Conservation (phyloP, 2,329 filamentous ascomycete genomes). For the Alternaria novae-zelandiae region DNA sequence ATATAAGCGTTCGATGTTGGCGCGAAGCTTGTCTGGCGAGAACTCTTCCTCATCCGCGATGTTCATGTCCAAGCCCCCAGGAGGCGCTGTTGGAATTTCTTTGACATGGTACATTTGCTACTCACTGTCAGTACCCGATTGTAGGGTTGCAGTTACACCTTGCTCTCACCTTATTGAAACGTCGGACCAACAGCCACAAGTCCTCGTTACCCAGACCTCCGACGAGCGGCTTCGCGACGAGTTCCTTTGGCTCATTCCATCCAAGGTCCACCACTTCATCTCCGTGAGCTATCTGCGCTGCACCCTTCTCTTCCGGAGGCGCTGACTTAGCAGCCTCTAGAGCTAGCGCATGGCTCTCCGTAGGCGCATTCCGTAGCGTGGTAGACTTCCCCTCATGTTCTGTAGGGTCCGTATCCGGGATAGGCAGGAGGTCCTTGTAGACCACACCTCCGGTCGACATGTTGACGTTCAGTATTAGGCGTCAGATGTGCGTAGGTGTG, state of each 20-base stretch:
- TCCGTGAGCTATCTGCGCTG: slow-evolving; percentile 50
- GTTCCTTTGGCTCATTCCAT: slow-evolving; percentile 68
- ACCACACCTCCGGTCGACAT: slow-evolving; percentile 41
- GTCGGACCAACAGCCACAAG: slow-evolving; percentile 72
- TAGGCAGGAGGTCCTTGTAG: slow-evolving; percentile 47
- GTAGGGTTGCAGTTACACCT: not conserved
- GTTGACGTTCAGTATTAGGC: slow-evolving; percentile 13
- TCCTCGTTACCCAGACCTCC: slow-evolving; percentile 75
- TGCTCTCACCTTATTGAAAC: slow-evolving; percentile 71
- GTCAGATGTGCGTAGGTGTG: not conserved
- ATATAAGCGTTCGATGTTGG: slow-evolving; percentile 80
- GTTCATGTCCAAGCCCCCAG: slow-evolving; percentile 78
- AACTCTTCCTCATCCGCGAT: slow-evolving; percentile 84
- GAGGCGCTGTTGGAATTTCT: slow-evolving; percentile 64
- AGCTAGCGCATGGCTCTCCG: slow-evolving; percentile 56
- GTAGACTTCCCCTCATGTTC: slow-evolving; percentile 34
- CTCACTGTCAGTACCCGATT: slow-evolving; percentile 25
- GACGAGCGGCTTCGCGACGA: slow-evolving; percentile 67
- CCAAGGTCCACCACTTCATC: slow-evolving; percentile 69
- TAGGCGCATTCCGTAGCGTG: slow-evolving; percentile 52
- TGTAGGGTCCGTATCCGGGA: slow-evolving; percentile 42
- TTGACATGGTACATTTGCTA: slow-evolving; percentile 74
- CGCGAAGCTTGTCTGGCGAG: slow-evolving; percentile 80
- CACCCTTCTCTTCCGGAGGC: slow-evolving; percentile 50
- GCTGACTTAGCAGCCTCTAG: slow-evolving; percentile 47